phyloP scores from a whole-genome alignment of 176 grass and related monocot species.

The Ensete ventricosum region DNA sequence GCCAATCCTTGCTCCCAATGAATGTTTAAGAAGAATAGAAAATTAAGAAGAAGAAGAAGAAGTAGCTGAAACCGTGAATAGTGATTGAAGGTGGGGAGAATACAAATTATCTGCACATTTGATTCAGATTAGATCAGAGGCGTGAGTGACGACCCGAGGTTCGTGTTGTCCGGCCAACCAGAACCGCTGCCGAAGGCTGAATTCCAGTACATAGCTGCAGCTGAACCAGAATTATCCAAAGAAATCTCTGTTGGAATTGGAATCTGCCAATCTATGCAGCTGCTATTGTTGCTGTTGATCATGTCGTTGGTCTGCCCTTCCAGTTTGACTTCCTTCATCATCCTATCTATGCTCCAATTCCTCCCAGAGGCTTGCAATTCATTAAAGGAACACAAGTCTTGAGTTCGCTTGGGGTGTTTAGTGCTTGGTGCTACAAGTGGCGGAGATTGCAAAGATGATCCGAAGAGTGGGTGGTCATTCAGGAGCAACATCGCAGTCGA shows the following conservation, averaged over 20 bases:
- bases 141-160: not conserved
- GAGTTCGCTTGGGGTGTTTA: not conserved
- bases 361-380: not conserved
- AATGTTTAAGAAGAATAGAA: not conserved
- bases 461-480: not conserved
- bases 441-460: not conserved
- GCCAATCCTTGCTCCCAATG: not conserved
- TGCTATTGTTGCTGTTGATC: not conserved
- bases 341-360: not conserved
- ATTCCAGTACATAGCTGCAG: constrained; percentile 5
- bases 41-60: no score
- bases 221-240: not conserved
- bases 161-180: not conserved
- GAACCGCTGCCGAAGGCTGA: not conserved
- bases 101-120: not conserved
- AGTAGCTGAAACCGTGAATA: not conserved
- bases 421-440: not conserved
- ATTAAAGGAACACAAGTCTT: not conserved
- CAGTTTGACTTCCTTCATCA: not conserved
- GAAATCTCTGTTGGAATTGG: not conserved
- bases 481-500: not conserved
- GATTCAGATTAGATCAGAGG: constrained; percentile 5
- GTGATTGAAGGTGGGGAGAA: not conserved
- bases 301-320: not conserved
- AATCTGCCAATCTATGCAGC: constrained; percentile 10